These are phyloP conservation scores for Serendipita sp. DNA, from an alignment of 768 basidiomycete genomes.

Conservation along the genomic window DNA sequence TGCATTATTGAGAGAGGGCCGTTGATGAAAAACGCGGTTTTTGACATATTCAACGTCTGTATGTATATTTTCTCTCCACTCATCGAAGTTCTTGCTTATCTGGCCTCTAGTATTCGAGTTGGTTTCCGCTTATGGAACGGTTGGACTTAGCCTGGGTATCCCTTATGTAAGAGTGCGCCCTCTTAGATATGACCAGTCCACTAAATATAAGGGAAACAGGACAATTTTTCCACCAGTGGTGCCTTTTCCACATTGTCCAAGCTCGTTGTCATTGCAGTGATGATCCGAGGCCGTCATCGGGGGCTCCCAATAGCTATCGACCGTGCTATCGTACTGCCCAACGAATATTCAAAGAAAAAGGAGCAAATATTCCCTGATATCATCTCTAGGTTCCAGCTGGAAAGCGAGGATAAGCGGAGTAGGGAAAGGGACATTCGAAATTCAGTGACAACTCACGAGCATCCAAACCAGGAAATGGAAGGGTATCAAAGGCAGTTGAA, in stretches of 20 bases:
- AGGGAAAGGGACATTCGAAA: not conserved
- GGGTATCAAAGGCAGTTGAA: not conserved
- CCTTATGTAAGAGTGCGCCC: constrained; percentile 36
- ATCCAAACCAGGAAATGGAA: not conserved
- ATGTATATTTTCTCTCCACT: constrained; percentile 19
- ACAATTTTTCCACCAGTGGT: constrained; percentile 67
- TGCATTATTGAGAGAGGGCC: constrained; percentile 79
- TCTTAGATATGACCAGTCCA: not conserved
- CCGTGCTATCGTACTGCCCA: constrained; percentile 67
- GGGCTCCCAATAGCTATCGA: constrained; percentile 79
- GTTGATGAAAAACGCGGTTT: constrained; percentile 46
- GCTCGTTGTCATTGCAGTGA: constrained; percentile 69
- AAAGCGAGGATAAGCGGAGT: not conserved
- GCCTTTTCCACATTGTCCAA: constrained; percentile 69
- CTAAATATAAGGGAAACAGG: constrained; percentile 24
- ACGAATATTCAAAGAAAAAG: constrained; percentile 25
- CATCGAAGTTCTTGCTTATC: not conserved
- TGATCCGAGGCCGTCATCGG: constrained; percentile 87
- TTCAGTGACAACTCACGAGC: no score
- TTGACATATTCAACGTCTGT: constrained; percentile 72
- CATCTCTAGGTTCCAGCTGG: not conserved
- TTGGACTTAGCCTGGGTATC: constrained; percentile 81
- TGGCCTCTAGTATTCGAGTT: constrained; percentile 18
- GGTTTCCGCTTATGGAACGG: constrained; percentile 74
- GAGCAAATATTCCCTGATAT: not conserved